A percentile compares a stretch with the other conserved stretches of the same genome.
Conservation (phyloP, 306 rosid species). For the Trifolium dubium region DNA sequence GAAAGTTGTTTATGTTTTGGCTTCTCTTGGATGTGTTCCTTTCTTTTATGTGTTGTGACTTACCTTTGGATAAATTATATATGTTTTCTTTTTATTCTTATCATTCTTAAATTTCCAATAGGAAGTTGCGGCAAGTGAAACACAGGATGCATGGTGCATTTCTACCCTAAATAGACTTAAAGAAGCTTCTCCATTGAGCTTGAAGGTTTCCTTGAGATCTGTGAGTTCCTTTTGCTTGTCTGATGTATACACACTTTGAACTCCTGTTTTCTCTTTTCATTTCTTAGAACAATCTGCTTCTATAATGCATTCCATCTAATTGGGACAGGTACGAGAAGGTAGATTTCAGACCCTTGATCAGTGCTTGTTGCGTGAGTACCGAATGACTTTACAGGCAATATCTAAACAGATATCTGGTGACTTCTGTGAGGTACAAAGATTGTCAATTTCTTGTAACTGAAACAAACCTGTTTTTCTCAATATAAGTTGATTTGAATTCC, state of each 20-base stretch:
- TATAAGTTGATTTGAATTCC: conserved; percentile 39
- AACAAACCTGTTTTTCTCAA: conserved; percentile 15
- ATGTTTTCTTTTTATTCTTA: conserved; percentile 11
- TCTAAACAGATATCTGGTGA: conserved; percentile 68
- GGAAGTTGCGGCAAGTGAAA: conserved; percentile 71
- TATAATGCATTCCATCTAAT: conserved; percentile 23
- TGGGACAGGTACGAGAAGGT: conserved; percentile 78
- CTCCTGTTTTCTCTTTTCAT: conserved; percentile 21
- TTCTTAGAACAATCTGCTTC: background rate
- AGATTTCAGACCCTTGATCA: conserved; percentile 85
- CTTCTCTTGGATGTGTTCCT: conserved; percentile 18
- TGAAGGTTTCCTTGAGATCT: conserved; percentile 90
- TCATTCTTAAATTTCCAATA: conserved; percentile 38
- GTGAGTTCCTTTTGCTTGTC: conserved; percentile 57
- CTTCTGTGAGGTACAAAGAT: conserved; percentile 73
- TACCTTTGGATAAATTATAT: conserved; percentile 5
- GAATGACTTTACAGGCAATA: conserved; percentile 73
- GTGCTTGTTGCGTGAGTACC: conserved; percentile 83
- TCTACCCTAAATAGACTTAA: conserved; percentile 69
- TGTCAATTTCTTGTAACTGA: background rate
- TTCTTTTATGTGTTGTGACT: background rate
- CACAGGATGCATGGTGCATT: conserved; percentile 80
- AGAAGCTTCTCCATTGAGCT: conserved; percentile 88
- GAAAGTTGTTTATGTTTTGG: conserved; percentile 12
- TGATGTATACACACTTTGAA: background rate